These are phyloP conservation scores for Metschnikowia gelsemii DNA, from an alignment of 805 yeast species.

Conservation along the genomic window DNA sequence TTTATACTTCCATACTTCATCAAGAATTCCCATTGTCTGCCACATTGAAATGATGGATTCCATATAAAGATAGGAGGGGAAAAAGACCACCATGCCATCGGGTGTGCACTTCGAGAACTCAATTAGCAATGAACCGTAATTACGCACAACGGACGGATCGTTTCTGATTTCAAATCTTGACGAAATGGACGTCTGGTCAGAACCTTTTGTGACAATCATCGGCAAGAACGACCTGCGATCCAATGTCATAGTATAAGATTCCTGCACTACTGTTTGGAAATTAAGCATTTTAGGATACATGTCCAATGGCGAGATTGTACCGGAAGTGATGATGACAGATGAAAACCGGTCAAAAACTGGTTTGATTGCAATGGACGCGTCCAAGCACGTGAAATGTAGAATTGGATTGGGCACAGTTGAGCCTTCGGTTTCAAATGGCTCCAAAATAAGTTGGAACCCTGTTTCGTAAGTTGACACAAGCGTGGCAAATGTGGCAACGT, in stretches of 20 bases:
- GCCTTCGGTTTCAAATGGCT: conserved; percentile 93
- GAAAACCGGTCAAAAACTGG: conserved; percentile 93
- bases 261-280: conserved; percentile 90
- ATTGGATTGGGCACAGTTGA: conserved; percentile 96
- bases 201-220: conserved; percentile 93
- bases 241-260: conserved; percentile 93
- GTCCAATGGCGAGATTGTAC: conserved; percentile 96
- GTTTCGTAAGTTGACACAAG: conserved; percentile 90
- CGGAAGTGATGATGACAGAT: conserved; percentile 92
- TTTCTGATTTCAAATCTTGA: conserved; percentile 95
- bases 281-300: conserved; percentile 98
- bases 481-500: conserved; percentile 95
- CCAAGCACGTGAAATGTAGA: conserved; percentile 87
- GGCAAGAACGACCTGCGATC: conserved; percentile 92
- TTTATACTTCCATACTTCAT: conserved; percentile 98
- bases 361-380: conserved; percentile 96
- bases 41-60: conserved; percentile 97
- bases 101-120: conserved; percentile 96
- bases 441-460: conserved; percentile 88
- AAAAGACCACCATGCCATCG: conserved; percentile 96
- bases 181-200: conserved; percentile 96
- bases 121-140: conserved; percentile 87
- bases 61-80: conserved; percentile 96
- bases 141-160: conserved; percentile 96
- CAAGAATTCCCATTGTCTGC: conserved; percentile 98